Conservation (phyloP, 2,329 filamentous ascomycete genomes). For the Sclerotinia borealis region DNA sequence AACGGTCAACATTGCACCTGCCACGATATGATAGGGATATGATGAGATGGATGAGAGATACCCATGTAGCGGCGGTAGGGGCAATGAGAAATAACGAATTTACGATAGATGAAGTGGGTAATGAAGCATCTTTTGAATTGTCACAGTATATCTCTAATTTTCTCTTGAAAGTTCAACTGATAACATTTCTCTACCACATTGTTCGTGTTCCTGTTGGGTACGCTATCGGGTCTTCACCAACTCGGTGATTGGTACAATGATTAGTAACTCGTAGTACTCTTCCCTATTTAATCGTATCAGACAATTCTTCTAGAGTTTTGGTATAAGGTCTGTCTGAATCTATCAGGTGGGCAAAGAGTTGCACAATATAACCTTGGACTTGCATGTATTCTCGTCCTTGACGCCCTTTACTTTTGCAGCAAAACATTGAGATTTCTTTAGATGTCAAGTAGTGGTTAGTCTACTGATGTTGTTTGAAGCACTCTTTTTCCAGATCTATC, state of each 20-base stretch:
- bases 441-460: too few species aligned
- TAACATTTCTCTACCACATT: neutral
- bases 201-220: neutral
- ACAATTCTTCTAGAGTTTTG: too few species aligned
- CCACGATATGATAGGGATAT: neutral
- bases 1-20: constrained; percentile 26
- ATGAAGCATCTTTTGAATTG: neutral
- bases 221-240: neutral
- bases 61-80: neutral
- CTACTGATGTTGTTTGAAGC: too few species aligned
- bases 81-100: neutral
- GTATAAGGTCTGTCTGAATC: too few species aligned
- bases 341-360: too few species aligned
- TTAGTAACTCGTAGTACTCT: too few species aligned
- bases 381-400: too few species aligned
- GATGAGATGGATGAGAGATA: neutral
- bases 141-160: neutral
- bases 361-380: too few species aligned
- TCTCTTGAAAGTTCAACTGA: neutral
- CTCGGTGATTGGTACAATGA: neutral
- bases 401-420: too few species aligned
- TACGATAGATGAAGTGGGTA: neutral
- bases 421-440: too few species aligned
- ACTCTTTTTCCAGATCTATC: too few species aligned
- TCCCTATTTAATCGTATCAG: too few species aligned